phyloP scores from a whole-genome alignment of 2,329 filamentous ascomycete genomes.

The Epichloe coenophiala region DNA sequence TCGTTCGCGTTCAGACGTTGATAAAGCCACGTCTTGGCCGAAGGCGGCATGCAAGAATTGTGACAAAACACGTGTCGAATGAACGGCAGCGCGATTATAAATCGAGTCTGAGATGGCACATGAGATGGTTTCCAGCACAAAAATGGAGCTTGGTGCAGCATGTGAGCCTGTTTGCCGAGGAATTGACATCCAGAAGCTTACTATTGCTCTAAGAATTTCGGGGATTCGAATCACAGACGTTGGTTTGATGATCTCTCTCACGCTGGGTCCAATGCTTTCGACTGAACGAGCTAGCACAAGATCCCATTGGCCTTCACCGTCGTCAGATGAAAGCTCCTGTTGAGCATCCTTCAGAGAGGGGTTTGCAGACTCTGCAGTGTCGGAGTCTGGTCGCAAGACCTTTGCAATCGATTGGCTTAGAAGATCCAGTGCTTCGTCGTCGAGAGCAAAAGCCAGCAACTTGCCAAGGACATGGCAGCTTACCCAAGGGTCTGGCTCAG shows the following conservation, averaged over 20 bases:
- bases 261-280: constrained; percentile 23
- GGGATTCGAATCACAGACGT: constrained; percentile 43
- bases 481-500: constrained; percentile 54
- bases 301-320: constrained; percentile 24
- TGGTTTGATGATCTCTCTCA: constrained; percentile 35
- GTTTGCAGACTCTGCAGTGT: constrained; percentile 7
- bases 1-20: constrained; percentile 40
- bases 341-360: constrained; percentile 11
- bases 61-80: constrained; percentile 57
- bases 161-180: constrained; percentile 31
- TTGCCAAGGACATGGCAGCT: constrained; percentile 68
- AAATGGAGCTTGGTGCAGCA: constrained; percentile 42
- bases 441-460: constrained; percentile 66
- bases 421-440: constrained; percentile 59
- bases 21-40: constrained; percentile 33
- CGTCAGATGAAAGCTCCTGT: neutral
- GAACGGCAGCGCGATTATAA: constrained; percentile 57
- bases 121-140: constrained; percentile 51
- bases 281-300: constrained; percentile 23
- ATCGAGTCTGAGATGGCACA: constrained; percentile 47
- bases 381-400: constrained; percentile 19
- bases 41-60: constrained; percentile 53
- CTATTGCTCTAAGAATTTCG: constrained; percentile 48
- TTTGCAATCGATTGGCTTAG: constrained; percentile 46
- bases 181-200: constrained; percentile 51